phyloP scores from a whole-genome alignment of 164 flowering plant species.

The Euptelea pleiosperma region DNA sequence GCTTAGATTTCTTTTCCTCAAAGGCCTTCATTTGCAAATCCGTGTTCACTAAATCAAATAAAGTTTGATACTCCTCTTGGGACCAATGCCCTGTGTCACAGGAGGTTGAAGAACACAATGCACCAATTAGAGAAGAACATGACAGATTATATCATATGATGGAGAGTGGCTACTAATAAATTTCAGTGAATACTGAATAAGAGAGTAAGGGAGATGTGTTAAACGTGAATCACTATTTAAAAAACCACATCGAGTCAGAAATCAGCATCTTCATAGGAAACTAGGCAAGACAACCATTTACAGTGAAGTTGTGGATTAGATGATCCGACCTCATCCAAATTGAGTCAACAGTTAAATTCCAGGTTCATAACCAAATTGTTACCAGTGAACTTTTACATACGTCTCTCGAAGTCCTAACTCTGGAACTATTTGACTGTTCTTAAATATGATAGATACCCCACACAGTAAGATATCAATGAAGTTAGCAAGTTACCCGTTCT shows the following conservation, averaged over 20 bases:
- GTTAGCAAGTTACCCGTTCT: slow-evolving; percentile 24
- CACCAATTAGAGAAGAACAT: not conserved
- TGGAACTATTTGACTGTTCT: too few relatives aligned
- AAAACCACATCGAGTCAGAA: not conserved
- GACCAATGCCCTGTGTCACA: slow-evolving; percentile 47
- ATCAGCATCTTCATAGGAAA: not conserved
- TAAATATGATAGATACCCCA: not conserved
- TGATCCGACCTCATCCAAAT: not conserved
- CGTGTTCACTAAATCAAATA: slow-evolving; percentile 62
- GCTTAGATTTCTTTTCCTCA: slow-evolving; percentile 49
- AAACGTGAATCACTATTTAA: too few relatives aligned
- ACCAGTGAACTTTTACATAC: not conserved
- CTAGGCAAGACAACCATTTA: not conserved
- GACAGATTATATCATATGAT: not conserved
- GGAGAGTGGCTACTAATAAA: not conserved
- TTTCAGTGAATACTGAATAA: not conserved
- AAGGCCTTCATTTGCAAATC: slow-evolving; percentile 46
- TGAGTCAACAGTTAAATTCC: not conserved
- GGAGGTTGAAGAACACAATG: not conserved
- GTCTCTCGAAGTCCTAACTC: too few relatives aligned
- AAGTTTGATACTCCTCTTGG: slow-evolving; percentile 59
- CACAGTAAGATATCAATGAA: not conserved
- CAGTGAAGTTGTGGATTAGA: not conserved
- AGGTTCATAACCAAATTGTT: not conserved
- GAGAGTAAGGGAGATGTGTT: not conserved